These are phyloP conservation scores for Adansonia madagascariensis DNA, from an alignment of 441 rosid genomes.

Conservation along the genomic window DNA sequence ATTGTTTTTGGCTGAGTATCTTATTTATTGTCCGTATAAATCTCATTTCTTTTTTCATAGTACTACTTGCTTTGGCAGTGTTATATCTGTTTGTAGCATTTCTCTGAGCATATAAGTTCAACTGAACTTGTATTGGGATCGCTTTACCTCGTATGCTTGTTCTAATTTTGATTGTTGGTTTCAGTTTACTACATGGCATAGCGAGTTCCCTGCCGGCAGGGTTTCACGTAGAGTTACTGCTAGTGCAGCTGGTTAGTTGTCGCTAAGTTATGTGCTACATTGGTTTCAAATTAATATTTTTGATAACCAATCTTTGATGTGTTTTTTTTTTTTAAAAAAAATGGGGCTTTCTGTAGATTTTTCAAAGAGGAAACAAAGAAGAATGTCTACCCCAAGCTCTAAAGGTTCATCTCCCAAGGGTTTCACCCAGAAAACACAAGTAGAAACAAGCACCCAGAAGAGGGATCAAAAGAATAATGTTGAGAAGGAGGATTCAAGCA, in stretches of 20 bases:
- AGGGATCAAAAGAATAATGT: constrained; percentile 46
- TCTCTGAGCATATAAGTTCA: constrained; percentile 6
- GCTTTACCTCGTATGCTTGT: constrained; percentile 7
- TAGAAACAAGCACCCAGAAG: constrained; percentile 52
- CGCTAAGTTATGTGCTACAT: constrained; percentile 25
- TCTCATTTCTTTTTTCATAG: constrained; percentile 4
- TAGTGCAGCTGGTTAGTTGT: constrained; percentile 55
- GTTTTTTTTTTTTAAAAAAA: constrained; percentile 10
- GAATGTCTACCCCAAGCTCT: constrained; percentile 47
- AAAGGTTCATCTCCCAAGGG: constrained; percentile 59
- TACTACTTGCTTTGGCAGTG: constrained; percentile 6
- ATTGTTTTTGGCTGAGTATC: not conserved
- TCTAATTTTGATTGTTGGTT: constrained; percentile 33
- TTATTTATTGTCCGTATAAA: constrained; percentile 1
- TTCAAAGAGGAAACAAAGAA: constrained; percentile 66
- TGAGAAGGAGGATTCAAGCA: constrained; percentile 49
- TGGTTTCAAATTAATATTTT: constrained; percentile 14
- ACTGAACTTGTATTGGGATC: constrained; percentile 18
- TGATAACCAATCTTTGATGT: constrained; percentile 19
- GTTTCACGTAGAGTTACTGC: constrained; percentile 55
- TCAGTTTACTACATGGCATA: constrained; percentile 60
- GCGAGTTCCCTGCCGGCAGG: constrained; percentile 41
- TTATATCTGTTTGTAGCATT: not conserved
- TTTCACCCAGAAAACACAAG: constrained; percentile 47
- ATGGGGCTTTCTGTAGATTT: constrained; percentile 55